phyloP scores from a whole-genome alignment of 139 green algal species.

The Haematococcus lacustris region DNA sequence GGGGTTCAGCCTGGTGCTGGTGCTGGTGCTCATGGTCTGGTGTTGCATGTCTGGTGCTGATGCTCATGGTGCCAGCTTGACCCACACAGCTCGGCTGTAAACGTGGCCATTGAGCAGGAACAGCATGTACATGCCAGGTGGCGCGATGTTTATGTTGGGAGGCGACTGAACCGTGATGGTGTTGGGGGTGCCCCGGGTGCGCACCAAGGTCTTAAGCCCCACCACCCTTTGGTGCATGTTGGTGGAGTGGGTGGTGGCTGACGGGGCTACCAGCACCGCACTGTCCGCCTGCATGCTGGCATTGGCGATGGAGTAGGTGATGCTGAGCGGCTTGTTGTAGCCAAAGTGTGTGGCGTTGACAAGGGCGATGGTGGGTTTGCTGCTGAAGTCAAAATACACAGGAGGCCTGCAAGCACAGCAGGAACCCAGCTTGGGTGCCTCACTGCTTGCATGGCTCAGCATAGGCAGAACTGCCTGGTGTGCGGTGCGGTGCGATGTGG shows the following conservation, averaged over 20 bases:
- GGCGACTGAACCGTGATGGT: constrained; percentile 4
- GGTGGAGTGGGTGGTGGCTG: constrained; percentile 20
- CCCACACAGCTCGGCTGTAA: constrained; percentile 14
- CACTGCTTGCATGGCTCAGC: too few relatives aligned
- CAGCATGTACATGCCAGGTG: constrained; percentile 5
- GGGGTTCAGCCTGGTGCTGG: too few relatives aligned
- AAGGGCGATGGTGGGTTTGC: background rate
- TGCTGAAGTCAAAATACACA: background rate
- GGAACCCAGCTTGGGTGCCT: too few relatives aligned
- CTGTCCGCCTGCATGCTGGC: background rate
- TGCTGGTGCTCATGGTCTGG: too few relatives aligned
- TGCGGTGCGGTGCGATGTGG: too few relatives aligned
- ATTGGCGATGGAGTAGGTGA: constrained; percentile 5
- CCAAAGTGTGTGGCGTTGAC: background rate
- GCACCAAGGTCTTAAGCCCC: constrained; percentile 1
- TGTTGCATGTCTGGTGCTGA: too few relatives aligned
- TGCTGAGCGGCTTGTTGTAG: background rate
- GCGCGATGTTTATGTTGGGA: constrained; percentile 2
- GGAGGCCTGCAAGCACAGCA: background rate
- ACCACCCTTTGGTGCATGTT: constrained; percentile 28
- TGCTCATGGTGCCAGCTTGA: too few relatives aligned
- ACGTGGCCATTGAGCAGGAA: constrained; percentile 27
- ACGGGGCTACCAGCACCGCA: constrained; percentile 16
- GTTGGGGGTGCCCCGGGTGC: too few relatives aligned
- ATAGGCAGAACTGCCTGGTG: too few relatives aligned